Evolutionary conservation across 2,329 filamentous ascomycete genomes (phyloP).

Genomic region (Cladosporium cucumerinum): DNA sequence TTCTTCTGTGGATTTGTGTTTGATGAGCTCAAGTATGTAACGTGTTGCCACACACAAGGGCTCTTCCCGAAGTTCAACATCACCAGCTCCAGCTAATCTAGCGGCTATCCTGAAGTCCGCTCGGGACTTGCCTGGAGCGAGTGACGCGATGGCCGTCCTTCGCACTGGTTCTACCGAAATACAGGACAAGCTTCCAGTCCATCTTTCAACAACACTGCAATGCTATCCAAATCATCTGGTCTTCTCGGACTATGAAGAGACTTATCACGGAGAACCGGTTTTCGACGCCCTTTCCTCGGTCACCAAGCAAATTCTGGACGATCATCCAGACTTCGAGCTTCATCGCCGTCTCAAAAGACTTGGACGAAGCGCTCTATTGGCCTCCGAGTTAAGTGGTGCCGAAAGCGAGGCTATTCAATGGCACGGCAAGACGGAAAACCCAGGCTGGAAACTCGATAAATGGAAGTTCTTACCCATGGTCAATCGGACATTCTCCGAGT

Average conservation of each 20-base stretch:
- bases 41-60: not conserved
- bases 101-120: not conserved
- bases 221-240: constrained; percentile 56
- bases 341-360: constrained; percentile 35
- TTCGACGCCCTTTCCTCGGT: constrained; percentile 37
- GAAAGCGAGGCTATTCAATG: too few relatives aligned
- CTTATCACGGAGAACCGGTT: constrained; percentile 43
- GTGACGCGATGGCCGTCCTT: constrained; percentile 56
- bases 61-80: not conserved
- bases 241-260: constrained; percentile 57
- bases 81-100: not conserved
- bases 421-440: too few relatives aligned
- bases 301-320: constrained; percentile 27
- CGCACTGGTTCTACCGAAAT: constrained; percentile 59
- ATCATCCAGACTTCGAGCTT: constrained; percentile 36
- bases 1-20: not conserved
- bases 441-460: too few relatives aligned
- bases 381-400: too few relatives aligned
- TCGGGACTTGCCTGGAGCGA: constrained; percentile 27
- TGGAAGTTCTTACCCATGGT: too few relatives aligned
- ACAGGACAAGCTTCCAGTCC: constrained; percentile 52
- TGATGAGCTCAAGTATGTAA: not conserved
- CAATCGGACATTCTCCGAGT: too few relatives aligned
- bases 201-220: constrained; percentile 52
- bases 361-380: constrained; percentile 28